Percentiles rank a stretch among this genome's conserved stretches.
Evolutionary conservation across 495 filamentous ascomycete genomes (phyloP).

Genomic region (Niebla homalea): DNA sequence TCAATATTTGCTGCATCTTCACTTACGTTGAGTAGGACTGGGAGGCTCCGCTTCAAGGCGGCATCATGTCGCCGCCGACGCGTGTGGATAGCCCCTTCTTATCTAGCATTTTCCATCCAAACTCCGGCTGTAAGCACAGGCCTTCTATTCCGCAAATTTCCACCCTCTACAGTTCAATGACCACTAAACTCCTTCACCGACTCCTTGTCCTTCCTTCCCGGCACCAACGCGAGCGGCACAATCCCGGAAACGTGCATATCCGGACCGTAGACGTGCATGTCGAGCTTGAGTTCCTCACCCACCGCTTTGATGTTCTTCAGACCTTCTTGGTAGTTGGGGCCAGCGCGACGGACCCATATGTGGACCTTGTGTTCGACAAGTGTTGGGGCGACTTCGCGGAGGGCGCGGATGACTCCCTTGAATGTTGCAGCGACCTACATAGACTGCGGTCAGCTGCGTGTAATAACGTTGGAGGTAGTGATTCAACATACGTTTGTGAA

Average conservation of each 20-base stretch:
- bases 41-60: too few species aligned
- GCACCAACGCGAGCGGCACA: constrained; percentile 48
- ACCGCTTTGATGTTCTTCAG: constrained; percentile 99
- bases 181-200: constrained; percentile 33
- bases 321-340: constrained; percentile 99
- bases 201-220: constrained; percentile 38
- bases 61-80: too few species aligned
- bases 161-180: background rate
- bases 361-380: constrained; percentile 94
- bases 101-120: too few species aligned
- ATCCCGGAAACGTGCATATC: constrained; percentile 81
- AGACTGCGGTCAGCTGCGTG: constrained; percentile 9
- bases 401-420: constrained; percentile 97
- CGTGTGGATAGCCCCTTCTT: too few species aligned
- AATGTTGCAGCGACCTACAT: constrained; percentile 82
- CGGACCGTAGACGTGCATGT: constrained; percentile 94
- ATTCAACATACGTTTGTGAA: constrained; percentile 63
- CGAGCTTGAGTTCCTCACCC: constrained; percentile 77
- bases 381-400: constrained; percentile 75
- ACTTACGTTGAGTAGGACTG: too few species aligned
- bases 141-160: too few species aligned
- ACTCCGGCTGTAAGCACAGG: too few species aligned
- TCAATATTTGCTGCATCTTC: too few species aligned
- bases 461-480: background rate
- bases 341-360: constrained; percentile 98